Evolutionary conservation across 164 flowering plant species (phyloP).

Genomic region (Tinospora cordifolia): DNA sequence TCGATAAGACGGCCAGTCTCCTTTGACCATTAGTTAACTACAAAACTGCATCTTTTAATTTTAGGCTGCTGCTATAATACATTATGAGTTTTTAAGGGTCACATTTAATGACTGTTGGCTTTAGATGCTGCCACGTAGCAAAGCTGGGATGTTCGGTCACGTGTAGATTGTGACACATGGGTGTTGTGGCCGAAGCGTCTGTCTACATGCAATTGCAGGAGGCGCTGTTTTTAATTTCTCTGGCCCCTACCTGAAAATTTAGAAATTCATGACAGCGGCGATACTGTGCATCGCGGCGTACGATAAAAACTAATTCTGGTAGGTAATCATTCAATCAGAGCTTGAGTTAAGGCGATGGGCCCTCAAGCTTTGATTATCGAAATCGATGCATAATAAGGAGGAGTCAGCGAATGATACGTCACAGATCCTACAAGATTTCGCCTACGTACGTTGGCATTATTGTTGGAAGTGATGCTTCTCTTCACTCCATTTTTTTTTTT

Average conservation of each 20-base stretch:
- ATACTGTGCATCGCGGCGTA: background rate
- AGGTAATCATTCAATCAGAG: constrained; percentile 4
- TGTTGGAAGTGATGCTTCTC: background rate
- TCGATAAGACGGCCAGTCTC: background rate
- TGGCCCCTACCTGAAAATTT: background rate
- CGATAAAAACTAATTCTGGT: background rate
- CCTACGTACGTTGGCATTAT: background rate
- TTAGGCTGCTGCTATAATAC: background rate
- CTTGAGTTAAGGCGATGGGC: background rate
- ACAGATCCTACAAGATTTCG: background rate
- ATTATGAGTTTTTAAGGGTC: background rate
- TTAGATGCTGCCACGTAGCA: background rate
- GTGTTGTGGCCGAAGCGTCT: background rate
- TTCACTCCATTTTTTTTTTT: too few species aligned
- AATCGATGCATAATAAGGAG: background rate
- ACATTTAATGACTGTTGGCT: background rate
- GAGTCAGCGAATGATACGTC: background rate
- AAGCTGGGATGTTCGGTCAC: background rate
- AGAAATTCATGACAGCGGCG: background rate
- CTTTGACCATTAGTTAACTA: background rate
- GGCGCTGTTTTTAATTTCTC: too few species aligned
- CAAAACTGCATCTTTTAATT: background rate
- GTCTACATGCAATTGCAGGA: background rate
- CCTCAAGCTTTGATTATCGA: background rate
- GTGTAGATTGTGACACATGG: background rate